Percentiles rank a stretch among this genome's conserved stretches.
Conservation (phyloP, 2,329 filamentous ascomycete genomes). For the Myriosclerotinia curreyana region DNA sequence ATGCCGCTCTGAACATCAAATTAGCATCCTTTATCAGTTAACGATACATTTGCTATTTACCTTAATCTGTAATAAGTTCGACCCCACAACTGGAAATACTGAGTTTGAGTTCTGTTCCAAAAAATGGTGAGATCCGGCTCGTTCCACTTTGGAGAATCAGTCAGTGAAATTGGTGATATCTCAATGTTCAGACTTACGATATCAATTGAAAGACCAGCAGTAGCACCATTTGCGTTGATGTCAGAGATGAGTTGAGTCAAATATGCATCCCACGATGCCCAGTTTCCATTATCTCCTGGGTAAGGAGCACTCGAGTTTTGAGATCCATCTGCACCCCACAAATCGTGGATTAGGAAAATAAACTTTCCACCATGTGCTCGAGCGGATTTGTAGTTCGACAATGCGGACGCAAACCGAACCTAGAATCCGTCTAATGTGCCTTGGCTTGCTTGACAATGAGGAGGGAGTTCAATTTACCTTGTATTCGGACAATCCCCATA, state of each 20-base stretch:
- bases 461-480: constrained; percentile 16
- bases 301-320: constrained; percentile 42
- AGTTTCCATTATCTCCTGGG: constrained; percentile 51
- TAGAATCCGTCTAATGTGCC: constrained; percentile 11
- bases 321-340: constrained; percentile 49
- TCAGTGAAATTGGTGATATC: neutral
- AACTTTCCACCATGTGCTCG: constrained; percentile 45
- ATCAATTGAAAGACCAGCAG: constrained; percentile 40
- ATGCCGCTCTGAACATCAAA: constrained; percentile 11
- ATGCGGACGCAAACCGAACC: constrained; percentile 44
- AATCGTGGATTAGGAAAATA: constrained; percentile 47
- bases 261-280: constrained; percentile 46
- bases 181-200: neutral
- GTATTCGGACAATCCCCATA: constrained; percentile 39
- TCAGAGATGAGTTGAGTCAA: constrained; percentile 42
- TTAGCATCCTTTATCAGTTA: constrained; percentile 22
- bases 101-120: constrained; percentile 42
- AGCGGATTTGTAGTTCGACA: constrained; percentile 47
- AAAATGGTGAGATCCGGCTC: constrained; percentile 45
- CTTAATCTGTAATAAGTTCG: constrained; percentile 43
- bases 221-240: constrained; percentile 42
- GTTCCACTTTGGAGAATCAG: constrained; percentile 44
- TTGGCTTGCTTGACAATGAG: neutral
- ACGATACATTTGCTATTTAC: constrained; percentile 31
- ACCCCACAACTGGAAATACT: constrained; percentile 45